phyloP scores from a whole-genome alignment of 208 protist genomes.

The Naegleria lovaniensis region DNA sequence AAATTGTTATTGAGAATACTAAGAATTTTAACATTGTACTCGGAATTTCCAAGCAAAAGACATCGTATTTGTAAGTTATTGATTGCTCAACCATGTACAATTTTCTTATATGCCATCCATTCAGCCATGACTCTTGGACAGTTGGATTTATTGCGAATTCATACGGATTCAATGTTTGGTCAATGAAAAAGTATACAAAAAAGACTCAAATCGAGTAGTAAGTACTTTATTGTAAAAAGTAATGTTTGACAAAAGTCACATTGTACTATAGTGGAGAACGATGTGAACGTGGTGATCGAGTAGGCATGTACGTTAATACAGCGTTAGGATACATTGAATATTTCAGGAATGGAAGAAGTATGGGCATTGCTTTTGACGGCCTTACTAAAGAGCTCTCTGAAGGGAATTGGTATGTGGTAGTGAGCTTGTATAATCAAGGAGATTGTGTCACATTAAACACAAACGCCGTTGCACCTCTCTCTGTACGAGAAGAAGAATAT shows the following conservation, averaged over 20 bases:
- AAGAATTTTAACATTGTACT: conserved; percentile 1
- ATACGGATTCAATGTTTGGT: not conserved
- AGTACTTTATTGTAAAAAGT: too few species aligned
- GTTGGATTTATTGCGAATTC: not conserved
- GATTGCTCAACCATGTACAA: not conserved
- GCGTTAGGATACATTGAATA: not conserved
- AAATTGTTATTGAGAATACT: not conserved
- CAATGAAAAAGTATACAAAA: not conserved
- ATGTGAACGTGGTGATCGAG: not conserved
- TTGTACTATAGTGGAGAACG: not conserved
- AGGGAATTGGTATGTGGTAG: not conserved
- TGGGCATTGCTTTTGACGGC: not conserved
- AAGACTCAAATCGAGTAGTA: not conserved
- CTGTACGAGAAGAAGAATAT: not conserved
- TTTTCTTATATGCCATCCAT: not conserved
- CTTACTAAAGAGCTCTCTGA: not conserved
- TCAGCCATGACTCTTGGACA: not conserved
- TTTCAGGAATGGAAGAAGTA: not conserved
- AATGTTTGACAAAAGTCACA: too few species aligned
- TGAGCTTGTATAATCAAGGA: not conserved
- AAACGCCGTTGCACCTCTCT: not conserved
- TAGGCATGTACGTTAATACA: not conserved
- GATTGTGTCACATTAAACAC: not conserved
- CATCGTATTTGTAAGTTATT: not conserved
- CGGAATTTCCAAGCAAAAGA: not conserved